Conservation (phyloP, 228 moss, liverwort and hornwort species). For the Sphagnum fallax region DNA sequence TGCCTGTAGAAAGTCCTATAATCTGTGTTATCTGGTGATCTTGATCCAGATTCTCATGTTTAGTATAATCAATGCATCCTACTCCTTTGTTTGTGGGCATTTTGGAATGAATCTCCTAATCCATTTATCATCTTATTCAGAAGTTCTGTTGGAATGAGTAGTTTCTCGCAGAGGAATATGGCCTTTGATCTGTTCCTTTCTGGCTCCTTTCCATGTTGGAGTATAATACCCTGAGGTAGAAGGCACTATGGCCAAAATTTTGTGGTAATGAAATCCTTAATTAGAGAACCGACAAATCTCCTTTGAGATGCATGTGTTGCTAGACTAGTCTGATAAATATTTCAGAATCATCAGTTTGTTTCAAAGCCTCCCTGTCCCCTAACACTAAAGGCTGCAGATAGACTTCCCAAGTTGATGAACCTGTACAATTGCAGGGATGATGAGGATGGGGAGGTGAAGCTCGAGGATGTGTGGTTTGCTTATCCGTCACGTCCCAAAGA, state of each 20-base stretch:
- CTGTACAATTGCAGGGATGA: constrained; percentile 18
- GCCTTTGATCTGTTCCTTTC: background rate
- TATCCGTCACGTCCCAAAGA: constrained; percentile 96
- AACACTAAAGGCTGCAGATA: background rate
- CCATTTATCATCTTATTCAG: too few species aligned
- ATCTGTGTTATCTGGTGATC: background rate
- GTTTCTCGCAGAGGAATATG: too few species aligned
- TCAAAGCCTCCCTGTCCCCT: background rate
- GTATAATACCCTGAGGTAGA: too few species aligned
- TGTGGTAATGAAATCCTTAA: too few species aligned
- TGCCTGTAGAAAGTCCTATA: background rate
- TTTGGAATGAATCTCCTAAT: background rate
- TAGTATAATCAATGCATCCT: background rate
- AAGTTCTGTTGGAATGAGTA: too few species aligned
- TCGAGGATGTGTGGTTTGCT: constrained; percentile 98
- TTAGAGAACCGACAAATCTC: too few species aligned
- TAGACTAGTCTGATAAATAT: too few species aligned
- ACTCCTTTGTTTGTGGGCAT: background rate
- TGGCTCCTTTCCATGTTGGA: background rate
- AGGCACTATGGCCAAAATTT: too few species aligned
- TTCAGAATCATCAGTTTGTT: background rate
- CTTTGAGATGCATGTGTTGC: too few species aligned
- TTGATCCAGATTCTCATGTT: background rate
- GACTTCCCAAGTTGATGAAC: background rate
- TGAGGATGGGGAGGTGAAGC: constrained; percentile 72